phyloP scores from a whole-genome alignment of 179 eudicot species.

The Corrigiola litoralis region DNA sequence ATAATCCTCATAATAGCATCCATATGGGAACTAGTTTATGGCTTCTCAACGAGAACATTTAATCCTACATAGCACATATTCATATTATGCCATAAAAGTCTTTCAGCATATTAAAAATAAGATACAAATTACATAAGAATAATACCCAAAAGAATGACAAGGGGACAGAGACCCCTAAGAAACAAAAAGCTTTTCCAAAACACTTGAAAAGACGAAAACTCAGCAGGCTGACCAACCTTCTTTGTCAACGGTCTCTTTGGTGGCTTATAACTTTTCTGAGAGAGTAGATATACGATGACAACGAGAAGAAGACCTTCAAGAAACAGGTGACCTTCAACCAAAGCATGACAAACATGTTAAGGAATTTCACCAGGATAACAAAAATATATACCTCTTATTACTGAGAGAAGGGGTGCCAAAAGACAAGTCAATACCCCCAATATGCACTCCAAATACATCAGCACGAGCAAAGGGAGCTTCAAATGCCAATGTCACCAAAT shows the following conservation, averaged over 20 bases:
- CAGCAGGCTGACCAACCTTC: conserved; percentile 43
- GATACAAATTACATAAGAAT: too few relatives aligned
- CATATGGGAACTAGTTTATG: too few relatives aligned
- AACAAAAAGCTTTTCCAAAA: neutral
- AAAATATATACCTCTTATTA: neutral
- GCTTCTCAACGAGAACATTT: too few relatives aligned
- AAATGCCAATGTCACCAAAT: conserved; percentile 51
- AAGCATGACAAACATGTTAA: conserved; percentile 2
- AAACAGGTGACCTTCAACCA: conserved; percentile 76
- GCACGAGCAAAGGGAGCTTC: conserved; percentile 89
- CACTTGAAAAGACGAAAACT: neutral
- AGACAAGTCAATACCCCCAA: conserved; percentile 53
- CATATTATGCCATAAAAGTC: too few relatives aligned
- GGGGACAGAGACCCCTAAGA: too few relatives aligned
- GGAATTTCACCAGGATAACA: neutral
- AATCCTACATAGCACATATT: too few relatives aligned
- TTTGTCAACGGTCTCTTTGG: conserved; percentile 88
- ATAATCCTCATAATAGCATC: too few relatives aligned
- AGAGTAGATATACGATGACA: conserved; percentile 68
- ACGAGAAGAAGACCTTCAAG: conserved; percentile 86
- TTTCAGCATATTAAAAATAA: too few relatives aligned
- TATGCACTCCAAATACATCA: conserved; percentile 79
- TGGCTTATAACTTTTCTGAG: conserved; percentile 94
- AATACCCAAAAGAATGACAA: neutral
- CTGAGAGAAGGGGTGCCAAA: neutral